Percentiles rank a stretch among this genome's conserved stretches.
These are phyloP conservation scores for Conticribra weissflogii DNA, from an alignment of 108 stramenopile species.

Conservation along the genomic window DNA sequence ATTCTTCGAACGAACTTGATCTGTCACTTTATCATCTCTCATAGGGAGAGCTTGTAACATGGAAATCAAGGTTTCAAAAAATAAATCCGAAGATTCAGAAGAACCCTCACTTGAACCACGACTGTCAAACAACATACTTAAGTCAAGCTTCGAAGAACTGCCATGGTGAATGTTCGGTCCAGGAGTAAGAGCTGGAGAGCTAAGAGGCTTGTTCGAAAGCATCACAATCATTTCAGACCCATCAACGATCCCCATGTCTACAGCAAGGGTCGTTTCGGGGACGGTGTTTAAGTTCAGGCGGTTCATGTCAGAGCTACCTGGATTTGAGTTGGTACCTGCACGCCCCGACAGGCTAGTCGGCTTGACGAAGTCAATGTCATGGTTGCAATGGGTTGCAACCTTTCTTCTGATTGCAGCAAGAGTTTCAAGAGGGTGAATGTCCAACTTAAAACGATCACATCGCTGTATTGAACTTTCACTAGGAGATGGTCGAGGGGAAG, in stretches of 20 bases:
- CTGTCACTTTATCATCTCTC: not conserved
- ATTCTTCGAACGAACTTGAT: constrained; percentile 22
- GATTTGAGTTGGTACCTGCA: not conserved
- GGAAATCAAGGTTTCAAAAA: constrained; percentile 72
- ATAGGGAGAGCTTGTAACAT: constrained; percentile 70
- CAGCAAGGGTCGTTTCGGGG: constrained; percentile 67
- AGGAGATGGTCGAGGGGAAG: constrained; percentile 14
- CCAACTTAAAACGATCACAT: constrained; percentile 64
- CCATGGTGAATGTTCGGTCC: not conserved
- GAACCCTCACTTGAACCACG: constrained; percentile 48
- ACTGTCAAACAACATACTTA: constrained; percentile 76
- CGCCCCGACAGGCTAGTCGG: constrained; percentile 59
- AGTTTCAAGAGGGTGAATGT: constrained; percentile 88
- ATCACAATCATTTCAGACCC: constrained; percentile 81
- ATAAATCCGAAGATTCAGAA: constrained; percentile 59
- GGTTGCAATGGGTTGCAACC: constrained; percentile 66
- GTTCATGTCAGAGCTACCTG: constrained; percentile 1
- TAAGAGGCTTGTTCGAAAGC: constrained; percentile 52
- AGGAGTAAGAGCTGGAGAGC: not conserved
- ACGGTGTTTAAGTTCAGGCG: constrained; percentile 41
- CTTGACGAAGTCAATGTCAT: constrained; percentile 56
- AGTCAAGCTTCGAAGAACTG: constrained; percentile 33
- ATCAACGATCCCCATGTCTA: constrained; percentile 74
- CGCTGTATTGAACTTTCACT: constrained; percentile 12
- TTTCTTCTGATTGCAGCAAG: constrained; percentile 68